Base-by-base conservation (phyloP, 192 early-diverging fungal genomes). In the Backusella australiensis region DNA sequence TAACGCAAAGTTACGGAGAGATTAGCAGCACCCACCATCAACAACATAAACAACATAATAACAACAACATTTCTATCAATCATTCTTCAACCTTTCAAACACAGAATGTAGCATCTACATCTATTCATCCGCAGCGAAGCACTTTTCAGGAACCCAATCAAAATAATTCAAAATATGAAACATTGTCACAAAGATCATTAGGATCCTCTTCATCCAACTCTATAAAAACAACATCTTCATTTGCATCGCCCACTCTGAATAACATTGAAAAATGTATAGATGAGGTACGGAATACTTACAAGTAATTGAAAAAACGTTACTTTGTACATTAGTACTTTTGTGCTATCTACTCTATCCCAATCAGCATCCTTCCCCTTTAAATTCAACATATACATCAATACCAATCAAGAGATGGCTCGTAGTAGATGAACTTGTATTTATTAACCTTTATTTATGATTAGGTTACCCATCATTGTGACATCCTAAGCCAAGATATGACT, bases 381-480 rank as follows among this genome's bases (percentile, higher is more conserved):
- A 5, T 17, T 15, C 4, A 5, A 44, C 46, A n/a, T 49, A 17
- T 32, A 32, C 32, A 34, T 67, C 65, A 67, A 34, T 32, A 29
- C 23, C 63, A n/a, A 49, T 49, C 15, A 49, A 49, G 46, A n/a
- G 6, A 49, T n/a, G 4, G 6, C 46, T 32, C 32, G 32, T 32
- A 67, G 14, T 34, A 34, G 23, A 67, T 12, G 34, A 8, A 8
- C 6, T 23, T 67, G 15, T 67, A 17, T 14, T 67, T 3, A 8
- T 67, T 34, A 68, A 36, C 17, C 29, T 68, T 63, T 72, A 14
- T 59, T 32, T 32, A 36, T 35, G 4, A 49, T 41, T 34, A 75
- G 74, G 63, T 75, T n/a, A 75, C 67, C 67, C 34, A 75, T 19
- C 65, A 75, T 44, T 75, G 74, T 44, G 39, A 75, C 34, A 17